Conservation (phyloP, 2,329 filamentous ascomycete species). For the Fusarium musae region DNA sequence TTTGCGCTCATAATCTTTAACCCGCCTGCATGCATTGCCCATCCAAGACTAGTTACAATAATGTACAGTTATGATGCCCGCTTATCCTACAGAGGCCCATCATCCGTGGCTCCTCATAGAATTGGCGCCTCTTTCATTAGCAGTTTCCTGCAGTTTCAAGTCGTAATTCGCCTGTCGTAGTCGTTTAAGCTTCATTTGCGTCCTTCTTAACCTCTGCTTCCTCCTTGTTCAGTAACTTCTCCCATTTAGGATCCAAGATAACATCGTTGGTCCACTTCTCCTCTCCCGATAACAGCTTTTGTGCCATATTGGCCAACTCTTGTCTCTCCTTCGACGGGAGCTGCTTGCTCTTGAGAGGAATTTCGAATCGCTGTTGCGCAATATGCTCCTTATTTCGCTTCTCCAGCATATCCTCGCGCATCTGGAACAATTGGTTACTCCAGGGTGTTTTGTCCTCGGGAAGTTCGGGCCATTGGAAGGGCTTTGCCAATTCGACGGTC, state of each 20-base stretch:
- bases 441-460: slow-evolving; percentile 72
- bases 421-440: slow-evolving; percentile 70
- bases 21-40: slow-evolving; percentile 36
- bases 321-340: slow-evolving; percentile 55
- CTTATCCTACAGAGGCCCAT: slow-evolving; percentile 45
- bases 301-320: slow-evolving; percentile 71
- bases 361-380: slow-evolving; percentile 47
- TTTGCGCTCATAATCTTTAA: slow-evolving; percentile 37
- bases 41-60: slow-evolving; percentile 45
- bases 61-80: slow-evolving; percentile 47
- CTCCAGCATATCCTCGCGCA: slow-evolving; percentile 60
- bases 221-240: slow-evolving; percentile 45
- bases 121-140: slow-evolving; percentile 38
- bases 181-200: slow-evolving; percentile 40
- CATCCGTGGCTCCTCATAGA: slow-evolving; percentile 19
- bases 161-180: slow-evolving; percentile 10
- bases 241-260: slow-evolving; percentile 60
- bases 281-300: slow-evolving; percentile 69
- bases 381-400: slow-evolving; percentile 52
- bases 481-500: slow-evolving; percentile 88
- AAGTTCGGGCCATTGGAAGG: slow-evolving; percentile 86
- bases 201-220: slow-evolving; percentile 37
- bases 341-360: slow-evolving; percentile 55
- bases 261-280: slow-evolving; percentile 67
- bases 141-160: slow-evolving; percentile 26